Evolutionary conservation across 768 basidiomycete genomes (phyloP).

Genomic region (Mycena crocata): DNA sequence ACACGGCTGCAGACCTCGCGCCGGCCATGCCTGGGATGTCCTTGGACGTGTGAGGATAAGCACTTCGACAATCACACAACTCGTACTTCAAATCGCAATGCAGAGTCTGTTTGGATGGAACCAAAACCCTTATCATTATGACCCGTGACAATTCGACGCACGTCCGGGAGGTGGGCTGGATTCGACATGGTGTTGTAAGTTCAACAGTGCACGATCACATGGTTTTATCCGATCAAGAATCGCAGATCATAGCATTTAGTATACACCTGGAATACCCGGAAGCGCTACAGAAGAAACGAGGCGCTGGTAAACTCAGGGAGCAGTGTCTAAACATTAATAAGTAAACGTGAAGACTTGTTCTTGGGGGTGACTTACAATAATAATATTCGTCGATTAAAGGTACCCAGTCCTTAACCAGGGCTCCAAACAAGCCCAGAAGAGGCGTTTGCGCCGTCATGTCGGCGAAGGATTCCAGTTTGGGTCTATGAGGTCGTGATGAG

Average conservation of each 20-base stretch:
- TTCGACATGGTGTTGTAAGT: conserved; percentile 41
- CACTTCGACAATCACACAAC: background rate
- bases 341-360: background rate
- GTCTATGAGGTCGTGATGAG: conserved; percentile 56
- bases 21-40: conserved; percentile 50
- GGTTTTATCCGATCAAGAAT: conserved; percentile 19
- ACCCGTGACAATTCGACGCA: conserved; percentile 64
- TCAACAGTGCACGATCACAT: conserved; percentile 25
- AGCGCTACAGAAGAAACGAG: conserved; percentile 26
- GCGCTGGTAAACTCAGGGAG: conserved; percentile 49
- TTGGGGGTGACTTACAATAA: conserved; percentile 75
- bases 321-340: conserved; percentile 44
- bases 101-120: conserved; percentile 51
- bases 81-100: conserved; percentile 45
- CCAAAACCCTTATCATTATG: conserved; percentile 58
- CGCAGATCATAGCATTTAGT: conserved; percentile 22
- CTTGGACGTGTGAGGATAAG: conserved; percentile 32
- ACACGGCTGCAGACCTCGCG: conserved; percentile 52
- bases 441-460: conserved; percentile 66
- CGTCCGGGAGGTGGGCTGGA: conserved; percentile 44
- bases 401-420: conserved; percentile 86
- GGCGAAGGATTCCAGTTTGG: conserved; percentile 77
- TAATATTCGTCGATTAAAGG: conserved; percentile 91
- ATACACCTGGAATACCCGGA: conserved; percentile 22
- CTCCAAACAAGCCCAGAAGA: conserved; percentile 74